Conservation (phyloP, 805 yeast species). For the Naumovozyma baii region DNA sequence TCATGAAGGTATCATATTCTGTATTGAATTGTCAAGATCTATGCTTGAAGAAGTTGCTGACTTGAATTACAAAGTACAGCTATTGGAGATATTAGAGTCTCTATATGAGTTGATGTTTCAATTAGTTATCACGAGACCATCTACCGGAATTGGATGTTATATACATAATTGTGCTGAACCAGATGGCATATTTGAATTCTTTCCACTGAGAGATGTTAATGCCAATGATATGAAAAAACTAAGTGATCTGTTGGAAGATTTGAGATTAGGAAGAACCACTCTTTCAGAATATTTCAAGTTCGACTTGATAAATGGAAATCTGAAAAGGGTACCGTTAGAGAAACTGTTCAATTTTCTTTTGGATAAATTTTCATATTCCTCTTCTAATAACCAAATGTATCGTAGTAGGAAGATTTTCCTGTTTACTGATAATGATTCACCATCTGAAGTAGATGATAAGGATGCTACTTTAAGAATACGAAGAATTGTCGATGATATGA, state of each 20-base stretch:
- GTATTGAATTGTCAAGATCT: slow-evolving; percentile 46
- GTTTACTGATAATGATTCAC: slow-evolving; percentile 68
- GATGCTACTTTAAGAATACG: slow-evolving; percentile 41
- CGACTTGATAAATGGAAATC: slow-evolving; percentile 14
- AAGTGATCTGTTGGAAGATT: slow-evolving; percentile 42
- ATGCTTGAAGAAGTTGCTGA: slow-evolving; percentile 33
- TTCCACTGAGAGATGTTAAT: slow-evolving; percentile 47
- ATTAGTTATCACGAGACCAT: slow-evolving; percentile 53
- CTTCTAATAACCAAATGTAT: slow-evolving; percentile 35
- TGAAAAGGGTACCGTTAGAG: slow-evolving; percentile 28
- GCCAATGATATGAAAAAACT: slow-evolving; percentile 47
- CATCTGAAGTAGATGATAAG: slow-evolving; percentile 37
- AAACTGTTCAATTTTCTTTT: slow-evolving; percentile 42
- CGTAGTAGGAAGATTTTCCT: slow-evolving; percentile 53
- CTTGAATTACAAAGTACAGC: slow-evolving; percentile 32
- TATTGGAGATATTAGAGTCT: slow-evolving; percentile 45
- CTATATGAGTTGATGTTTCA: slow-evolving; percentile 55
- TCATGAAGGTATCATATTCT: slow-evolving; percentile 55
- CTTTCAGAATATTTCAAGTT: slow-evolving; percentile 26
- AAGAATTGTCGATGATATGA: slow-evolving; percentile 50
- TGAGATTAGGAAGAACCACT: slow-evolving; percentile 17
- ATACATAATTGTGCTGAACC: slow-evolving; percentile 41
- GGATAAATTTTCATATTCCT: slow-evolving; percentile 42
- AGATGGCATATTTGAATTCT: slow-evolving; percentile 39
- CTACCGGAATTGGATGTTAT: slow-evolving; percentile 68